These are phyloP conservation scores for Furculomyces boomerangus DNA, from an alignment of 371 early-diverging fungal species.

Conservation along the genomic window DNA sequence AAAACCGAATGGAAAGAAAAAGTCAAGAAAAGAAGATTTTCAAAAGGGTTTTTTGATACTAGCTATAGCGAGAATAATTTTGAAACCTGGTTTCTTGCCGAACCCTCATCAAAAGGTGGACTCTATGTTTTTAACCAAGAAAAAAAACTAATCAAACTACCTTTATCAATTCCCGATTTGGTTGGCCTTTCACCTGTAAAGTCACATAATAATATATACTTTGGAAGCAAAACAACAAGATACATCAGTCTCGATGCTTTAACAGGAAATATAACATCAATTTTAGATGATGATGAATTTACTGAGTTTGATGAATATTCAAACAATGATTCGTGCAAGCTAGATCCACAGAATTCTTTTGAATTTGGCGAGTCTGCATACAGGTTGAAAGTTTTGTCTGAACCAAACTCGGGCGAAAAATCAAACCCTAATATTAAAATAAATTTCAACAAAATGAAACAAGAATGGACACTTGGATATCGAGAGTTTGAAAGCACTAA, in stretches of 20 bases:
- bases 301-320: not conserved
- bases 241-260: constrained; percentile 51
- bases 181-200: constrained; percentile 39
- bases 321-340: not conserved
- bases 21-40: constrained; percentile 8
- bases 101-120: constrained; percentile 54
- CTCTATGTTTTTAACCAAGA: constrained; percentile 45
- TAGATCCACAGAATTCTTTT: not conserved
- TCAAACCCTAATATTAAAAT: not conserved
- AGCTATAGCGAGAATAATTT: constrained; percentile 5
- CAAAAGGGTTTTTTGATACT: constrained; percentile 4
- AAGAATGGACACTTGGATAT: constrained; percentile 8
- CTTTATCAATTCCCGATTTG: constrained; percentile 46
- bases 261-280: constrained; percentile 32
- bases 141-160: constrained; percentile 42
- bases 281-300: not conserved
- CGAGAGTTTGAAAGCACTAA: constrained; percentile 29
- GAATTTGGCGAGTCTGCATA: not conserved
- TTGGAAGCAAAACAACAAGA: constrained; percentile 41
- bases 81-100: constrained; percentile 45
- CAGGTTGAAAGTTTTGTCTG: not conserved
- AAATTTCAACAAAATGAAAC: not conserved
- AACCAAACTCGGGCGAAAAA: not conserved
- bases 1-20: constrained; percentile 11
- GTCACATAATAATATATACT: constrained; percentile 37